phyloP scores from a whole-genome alignment of 1,284 basidiomycete genomes.

The Marasmius tenuissimus region DNA sequence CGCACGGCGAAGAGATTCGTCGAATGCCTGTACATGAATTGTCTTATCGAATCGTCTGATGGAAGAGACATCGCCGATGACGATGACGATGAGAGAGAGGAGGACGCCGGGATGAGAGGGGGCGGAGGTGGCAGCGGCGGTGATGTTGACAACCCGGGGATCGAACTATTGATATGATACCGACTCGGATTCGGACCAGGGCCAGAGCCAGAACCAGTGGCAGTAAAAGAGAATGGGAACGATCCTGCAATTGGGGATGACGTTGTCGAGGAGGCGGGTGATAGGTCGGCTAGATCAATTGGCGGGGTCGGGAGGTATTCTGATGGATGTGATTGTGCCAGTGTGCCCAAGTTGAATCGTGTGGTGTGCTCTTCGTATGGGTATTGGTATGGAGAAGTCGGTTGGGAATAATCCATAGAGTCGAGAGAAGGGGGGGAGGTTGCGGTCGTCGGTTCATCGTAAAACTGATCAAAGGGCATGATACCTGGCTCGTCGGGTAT shows the following conservation, averaged over 20 bases:
- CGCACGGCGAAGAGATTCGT: background rate
- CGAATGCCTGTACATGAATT: constrained; percentile 4
- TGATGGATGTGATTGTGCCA: constrained; percentile 3
- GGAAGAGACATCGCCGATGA: background rate
- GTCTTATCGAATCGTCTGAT: constrained; percentile 13
- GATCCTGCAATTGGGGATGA: constrained; percentile 26
- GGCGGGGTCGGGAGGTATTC: constrained; percentile 43
- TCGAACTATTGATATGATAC: background rate
- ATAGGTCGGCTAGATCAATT: constrained; percentile 33
- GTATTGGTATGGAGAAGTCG: background rate
- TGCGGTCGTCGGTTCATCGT: constrained; percentile 3
- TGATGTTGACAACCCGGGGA: background rate
- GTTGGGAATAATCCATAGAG: constrained; percentile 8
- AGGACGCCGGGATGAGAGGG: constrained; percentile 18
- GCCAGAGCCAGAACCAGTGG: background rate
- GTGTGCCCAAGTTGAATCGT: background rate
- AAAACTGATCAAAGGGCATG: constrained; percentile 36
- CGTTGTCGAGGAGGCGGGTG: constrained; percentile 22
- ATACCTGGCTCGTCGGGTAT: constrained; percentile 72
- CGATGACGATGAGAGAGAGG: too few relatives aligned
- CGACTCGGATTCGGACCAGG: background rate
- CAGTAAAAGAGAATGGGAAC: constrained; percentile 17
- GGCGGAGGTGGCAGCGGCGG: background rate
- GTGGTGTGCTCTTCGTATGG: background rate
- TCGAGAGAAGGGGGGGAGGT: constrained; percentile 17